Percentiles rank a stretch among this genome's conserved stretches.
Conservation (phyloP, 2,329 filamentous ascomycete species). For the Colletotrichum sp. region DNA sequence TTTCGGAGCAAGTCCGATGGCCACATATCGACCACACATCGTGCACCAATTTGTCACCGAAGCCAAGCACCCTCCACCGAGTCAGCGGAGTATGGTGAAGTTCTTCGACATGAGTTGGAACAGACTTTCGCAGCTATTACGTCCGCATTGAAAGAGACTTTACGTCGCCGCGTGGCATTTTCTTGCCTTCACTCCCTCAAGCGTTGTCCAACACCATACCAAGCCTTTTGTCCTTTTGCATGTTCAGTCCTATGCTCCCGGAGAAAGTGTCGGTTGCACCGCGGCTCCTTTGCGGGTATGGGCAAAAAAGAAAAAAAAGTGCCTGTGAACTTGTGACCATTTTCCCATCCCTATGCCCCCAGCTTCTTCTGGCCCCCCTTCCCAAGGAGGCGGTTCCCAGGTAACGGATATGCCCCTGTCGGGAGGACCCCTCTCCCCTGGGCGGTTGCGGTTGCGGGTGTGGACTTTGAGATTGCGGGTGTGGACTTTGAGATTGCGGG, state of each 20-base stretch:
- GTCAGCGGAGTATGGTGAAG: background rate
- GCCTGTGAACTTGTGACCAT: background rate
- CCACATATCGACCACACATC: background rate
- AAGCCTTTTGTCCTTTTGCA: background rate
- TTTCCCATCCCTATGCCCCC: background rate
- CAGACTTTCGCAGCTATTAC: background rate
- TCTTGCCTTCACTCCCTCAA: background rate
- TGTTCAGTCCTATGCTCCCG: background rate
- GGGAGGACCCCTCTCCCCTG: background rate
- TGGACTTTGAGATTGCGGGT: background rate
- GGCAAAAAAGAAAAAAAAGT: background rate
- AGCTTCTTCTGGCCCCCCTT: background rate
- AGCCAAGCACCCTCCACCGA: background rate
- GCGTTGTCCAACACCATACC: background rate
- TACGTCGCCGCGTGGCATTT: background rate
- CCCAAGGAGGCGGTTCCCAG: background rate
- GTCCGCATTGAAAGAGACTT: background rate
- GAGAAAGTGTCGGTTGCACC: conserved; percentile 14
- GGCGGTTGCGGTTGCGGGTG: background rate
- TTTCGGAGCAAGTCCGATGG: background rate
- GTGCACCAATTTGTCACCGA: background rate
- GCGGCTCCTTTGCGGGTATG: conserved; percentile 12
- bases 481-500: background rate
- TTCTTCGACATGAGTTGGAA: background rate
- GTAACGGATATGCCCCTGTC: background rate